These are phyloP conservation scores for Lipomyces orientalis DNA, from an alignment of 805 yeast species.

Conservation along the genomic window DNA sequence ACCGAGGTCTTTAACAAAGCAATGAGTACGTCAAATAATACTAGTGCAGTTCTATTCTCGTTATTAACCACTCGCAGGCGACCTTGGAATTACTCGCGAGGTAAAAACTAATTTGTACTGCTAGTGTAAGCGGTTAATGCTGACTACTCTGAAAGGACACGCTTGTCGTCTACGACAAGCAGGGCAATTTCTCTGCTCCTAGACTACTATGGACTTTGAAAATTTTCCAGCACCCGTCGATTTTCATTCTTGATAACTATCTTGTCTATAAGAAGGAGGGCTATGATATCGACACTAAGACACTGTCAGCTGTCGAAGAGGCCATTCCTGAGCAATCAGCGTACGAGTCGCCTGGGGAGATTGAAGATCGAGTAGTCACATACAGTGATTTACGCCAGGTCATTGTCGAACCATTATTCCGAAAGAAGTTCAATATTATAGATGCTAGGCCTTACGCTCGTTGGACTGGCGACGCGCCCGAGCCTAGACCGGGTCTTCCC, in stretches of 20 bases:
- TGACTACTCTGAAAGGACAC: constrained; percentile 49
- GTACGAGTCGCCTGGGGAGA: constrained; percentile 45
- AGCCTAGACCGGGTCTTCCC: constrained; percentile 85
- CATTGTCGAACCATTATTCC: constrained; percentile 47
- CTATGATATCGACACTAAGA: constrained; percentile 48
- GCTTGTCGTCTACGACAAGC: constrained; percentile 81
- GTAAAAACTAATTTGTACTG: constrained; percentile 13
- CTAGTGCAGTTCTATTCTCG: background rate
- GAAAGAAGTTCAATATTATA: constrained; percentile 50
- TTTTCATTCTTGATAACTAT: constrained; percentile 74
- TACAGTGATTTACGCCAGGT: constrained; percentile 70
- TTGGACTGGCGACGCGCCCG: constrained; percentile 80
- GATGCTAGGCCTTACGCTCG: constrained; percentile 85
- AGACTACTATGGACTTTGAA: constrained; percentile 91
- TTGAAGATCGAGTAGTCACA: constrained; percentile 59
- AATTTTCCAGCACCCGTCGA: constrained; percentile 74
- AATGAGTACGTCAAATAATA: constrained; percentile 34
- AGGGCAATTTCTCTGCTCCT: constrained; percentile 86
- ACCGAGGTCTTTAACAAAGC: constrained; percentile 59
- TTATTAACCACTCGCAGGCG: constrained; percentile 46
- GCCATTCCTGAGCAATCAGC: constrained; percentile 31
- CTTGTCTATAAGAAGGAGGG: constrained; percentile 55
- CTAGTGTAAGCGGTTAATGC: background rate
- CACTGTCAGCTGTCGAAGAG: constrained; percentile 15
- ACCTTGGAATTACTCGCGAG: constrained; percentile 58